phyloP scores from a whole-genome alignment of 768 basidiomycete genomes.

The Piloderma croceum region DNA sequence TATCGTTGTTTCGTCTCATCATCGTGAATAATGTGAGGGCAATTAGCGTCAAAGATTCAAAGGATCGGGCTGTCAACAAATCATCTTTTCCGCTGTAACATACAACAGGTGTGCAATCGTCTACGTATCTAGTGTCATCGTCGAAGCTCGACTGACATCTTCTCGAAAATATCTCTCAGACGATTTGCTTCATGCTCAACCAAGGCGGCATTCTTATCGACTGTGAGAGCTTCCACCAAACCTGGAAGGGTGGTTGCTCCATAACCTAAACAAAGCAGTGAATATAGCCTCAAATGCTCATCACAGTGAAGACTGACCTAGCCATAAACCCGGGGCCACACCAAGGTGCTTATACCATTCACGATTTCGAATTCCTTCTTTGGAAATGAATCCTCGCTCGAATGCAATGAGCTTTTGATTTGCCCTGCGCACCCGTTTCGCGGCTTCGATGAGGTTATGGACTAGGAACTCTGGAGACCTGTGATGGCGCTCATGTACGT shows the following conservation, averaged over 20 bases:
- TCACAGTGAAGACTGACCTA: constrained; percentile 1
- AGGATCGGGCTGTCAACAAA: too few relatives aligned
- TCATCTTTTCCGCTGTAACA: too few relatives aligned
- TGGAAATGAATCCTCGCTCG: constrained; percentile 75
- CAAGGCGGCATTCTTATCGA: constrained; percentile 58
- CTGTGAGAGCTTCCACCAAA: constrained; percentile 68
- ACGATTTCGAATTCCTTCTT: constrained; percentile 69
- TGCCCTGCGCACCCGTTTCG: constrained; percentile 48
- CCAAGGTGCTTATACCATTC: constrained; percentile 54
- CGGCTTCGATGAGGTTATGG: constrained; percentile 48
- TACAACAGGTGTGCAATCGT: too few relatives aligned
- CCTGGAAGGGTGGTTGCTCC: constrained; percentile 83
- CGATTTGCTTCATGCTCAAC: constrained; percentile 57
- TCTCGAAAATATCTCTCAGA: constrained; percentile 47
- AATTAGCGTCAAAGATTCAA: too few relatives aligned
- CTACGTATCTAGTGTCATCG: too few relatives aligned
- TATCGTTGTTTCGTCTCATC: too few relatives aligned
- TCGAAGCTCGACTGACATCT: constrained; percentile 34
- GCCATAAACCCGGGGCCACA: constrained; percentile 7
- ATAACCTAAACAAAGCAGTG: constrained; percentile 44
- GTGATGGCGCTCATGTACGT: constrained; percentile 15
- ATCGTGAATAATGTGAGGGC: too few relatives aligned
- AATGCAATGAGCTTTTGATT: constrained; percentile 66
- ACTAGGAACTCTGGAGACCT: constrained; percentile 31
- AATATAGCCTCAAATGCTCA: background rate